A percentile compares a stretch with the other conserved stretches of the same genome.
These are phyloP conservation scores for Populus tremula DNA, from an alignment of 345 rosid genomes.

Conservation along the genomic window DNA sequence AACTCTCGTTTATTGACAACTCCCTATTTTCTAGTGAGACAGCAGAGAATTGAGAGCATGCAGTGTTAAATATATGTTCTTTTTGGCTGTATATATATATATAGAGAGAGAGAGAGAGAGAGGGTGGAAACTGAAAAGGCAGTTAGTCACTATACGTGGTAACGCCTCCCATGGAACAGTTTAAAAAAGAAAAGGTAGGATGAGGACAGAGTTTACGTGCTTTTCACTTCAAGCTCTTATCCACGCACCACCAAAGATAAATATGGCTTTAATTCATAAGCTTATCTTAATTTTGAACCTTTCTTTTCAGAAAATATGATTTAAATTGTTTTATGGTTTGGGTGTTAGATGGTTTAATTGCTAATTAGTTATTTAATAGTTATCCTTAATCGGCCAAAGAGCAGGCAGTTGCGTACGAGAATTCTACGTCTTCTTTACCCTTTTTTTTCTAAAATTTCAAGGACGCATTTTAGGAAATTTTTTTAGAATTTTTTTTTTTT, in stretches of 20 bases:
- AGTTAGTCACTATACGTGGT: slow-evolving; percentile 4
- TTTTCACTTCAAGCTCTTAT: too few relatives aligned
- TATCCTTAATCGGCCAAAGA: neutral
- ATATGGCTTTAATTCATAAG: too few relatives aligned
- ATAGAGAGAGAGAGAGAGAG: too few relatives aligned
- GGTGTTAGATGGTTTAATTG: neutral
- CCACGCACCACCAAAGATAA: too few relatives aligned
- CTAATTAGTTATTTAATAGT: neutral
- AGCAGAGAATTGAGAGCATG: neutral
- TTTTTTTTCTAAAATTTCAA: too few relatives aligned
- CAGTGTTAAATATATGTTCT: neutral
- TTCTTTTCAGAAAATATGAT: too few relatives aligned
- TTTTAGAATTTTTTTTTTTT: neutral
- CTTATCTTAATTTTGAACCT: too few relatives aligned
- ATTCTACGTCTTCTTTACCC: too few relatives aligned
- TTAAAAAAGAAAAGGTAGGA: neutral
- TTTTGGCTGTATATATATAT: neutral
- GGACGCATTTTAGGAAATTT: neutral
- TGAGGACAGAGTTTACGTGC: too few relatives aligned
- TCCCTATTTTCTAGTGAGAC: neutral
- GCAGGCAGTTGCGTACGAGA: neutral
- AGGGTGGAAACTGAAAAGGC: neutral
- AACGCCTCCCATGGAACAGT: neutral
- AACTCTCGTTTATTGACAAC: neutral
- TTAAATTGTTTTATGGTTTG: neutral